phyloP scores from a whole-genome alignment of 106 monocot species.

The Xerophyta viscosa region DNA sequence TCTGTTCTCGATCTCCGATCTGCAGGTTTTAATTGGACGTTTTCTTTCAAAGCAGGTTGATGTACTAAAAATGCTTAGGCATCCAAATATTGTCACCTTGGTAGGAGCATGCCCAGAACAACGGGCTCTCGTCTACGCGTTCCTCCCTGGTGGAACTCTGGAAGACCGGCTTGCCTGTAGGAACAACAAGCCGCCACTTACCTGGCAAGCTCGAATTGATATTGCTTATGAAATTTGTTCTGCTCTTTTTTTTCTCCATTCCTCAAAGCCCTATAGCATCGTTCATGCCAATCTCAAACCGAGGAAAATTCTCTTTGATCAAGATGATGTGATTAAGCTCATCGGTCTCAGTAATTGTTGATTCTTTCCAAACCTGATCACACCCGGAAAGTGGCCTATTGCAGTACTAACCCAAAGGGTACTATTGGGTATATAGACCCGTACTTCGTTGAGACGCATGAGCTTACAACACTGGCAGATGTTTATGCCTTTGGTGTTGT shows the following conservation, averaged over 20 bases:
- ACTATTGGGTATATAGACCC: conserved; percentile 34
- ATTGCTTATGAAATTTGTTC: conserved; percentile 5
- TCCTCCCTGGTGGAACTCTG: conserved; percentile 14
- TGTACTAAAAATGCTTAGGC: too few relatives aligned
- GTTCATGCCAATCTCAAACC: conserved; percentile 8
- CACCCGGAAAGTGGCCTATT: background rate
- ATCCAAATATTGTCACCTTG: background rate
- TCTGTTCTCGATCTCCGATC: too few relatives aligned
- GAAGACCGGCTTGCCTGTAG: conserved; percentile 3
- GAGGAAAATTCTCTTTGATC: conserved; percentile 16
- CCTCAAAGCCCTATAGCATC: conserved; percentile 5
- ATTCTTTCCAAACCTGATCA: background rate
- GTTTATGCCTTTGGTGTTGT: conserved; percentile 28
- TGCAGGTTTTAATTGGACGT: too few relatives aligned
- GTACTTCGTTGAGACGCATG: background rate
- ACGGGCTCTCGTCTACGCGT: conserved; percentile 15
- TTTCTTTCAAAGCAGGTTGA: too few relatives aligned
- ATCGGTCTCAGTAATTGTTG: conserved; percentile 19
- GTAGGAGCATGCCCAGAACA: conserved; percentile 15
- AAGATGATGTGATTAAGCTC: conserved; percentile 12
- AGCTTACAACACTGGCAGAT: conserved; percentile 9
- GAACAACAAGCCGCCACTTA: conserved; percentile 4
- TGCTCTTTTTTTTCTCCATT: conserved; percentile 11
- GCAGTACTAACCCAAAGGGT: conserved; percentile 10
- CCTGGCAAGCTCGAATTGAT: conserved; percentile 8